Conservation (phyloP, 2,329 filamentous ascomycete genomes). For the Fusarium protoensiforme region DNA sequence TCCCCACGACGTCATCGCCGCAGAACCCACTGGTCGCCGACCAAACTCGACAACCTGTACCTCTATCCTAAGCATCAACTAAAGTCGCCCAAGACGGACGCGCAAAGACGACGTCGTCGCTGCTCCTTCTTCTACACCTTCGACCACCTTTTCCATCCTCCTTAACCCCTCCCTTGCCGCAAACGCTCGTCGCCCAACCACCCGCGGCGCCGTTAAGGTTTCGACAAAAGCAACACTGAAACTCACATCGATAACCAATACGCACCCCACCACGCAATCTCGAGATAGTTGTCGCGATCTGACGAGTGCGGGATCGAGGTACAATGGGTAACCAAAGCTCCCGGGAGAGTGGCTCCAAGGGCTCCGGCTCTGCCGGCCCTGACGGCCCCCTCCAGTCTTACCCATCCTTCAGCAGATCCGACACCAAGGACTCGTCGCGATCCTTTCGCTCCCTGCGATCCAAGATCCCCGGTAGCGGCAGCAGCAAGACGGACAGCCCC, state of each 20-base stretch:
- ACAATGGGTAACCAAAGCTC: conserved; percentile 82
- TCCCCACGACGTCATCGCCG: conserved; percentile 44
- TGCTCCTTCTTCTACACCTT: conserved; percentile 61
- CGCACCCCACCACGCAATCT: conserved; percentile 43
- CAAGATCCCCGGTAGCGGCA: conserved; percentile 84
- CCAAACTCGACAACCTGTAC: conserved; percentile 31
- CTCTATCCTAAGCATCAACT: conserved; percentile 43
- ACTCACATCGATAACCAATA: conserved; percentile 25
- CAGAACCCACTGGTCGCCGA: conserved; percentile 33
- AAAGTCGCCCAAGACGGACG: conserved; percentile 61
- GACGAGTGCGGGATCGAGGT: conserved; percentile 30
- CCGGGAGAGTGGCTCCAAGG: conserved; percentile 66
- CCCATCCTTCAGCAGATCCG: conserved; percentile 90
- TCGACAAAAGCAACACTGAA: conserved; percentile 30
- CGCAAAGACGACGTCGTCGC: conserved; percentile 57
- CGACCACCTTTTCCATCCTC: conserved; percentile 65
- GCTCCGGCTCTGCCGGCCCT: conserved; percentile 56
- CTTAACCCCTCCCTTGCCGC: conserved; percentile 51
- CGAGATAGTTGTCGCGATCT: conserved; percentile 42
- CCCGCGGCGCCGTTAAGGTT: conserved; percentile 21
- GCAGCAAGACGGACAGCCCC: conserved; percentile 80
- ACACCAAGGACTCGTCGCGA: conserved; percentile 91
- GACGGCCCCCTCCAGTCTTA: conserved; percentile 77
- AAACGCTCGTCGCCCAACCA: conserved; percentile 3
- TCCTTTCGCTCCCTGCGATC: conserved; percentile 88